Base-by-base conservation (phyloP, 2,329 filamentous ascomycete species). In the Colletotrichum neosansevieriae region DNA sequence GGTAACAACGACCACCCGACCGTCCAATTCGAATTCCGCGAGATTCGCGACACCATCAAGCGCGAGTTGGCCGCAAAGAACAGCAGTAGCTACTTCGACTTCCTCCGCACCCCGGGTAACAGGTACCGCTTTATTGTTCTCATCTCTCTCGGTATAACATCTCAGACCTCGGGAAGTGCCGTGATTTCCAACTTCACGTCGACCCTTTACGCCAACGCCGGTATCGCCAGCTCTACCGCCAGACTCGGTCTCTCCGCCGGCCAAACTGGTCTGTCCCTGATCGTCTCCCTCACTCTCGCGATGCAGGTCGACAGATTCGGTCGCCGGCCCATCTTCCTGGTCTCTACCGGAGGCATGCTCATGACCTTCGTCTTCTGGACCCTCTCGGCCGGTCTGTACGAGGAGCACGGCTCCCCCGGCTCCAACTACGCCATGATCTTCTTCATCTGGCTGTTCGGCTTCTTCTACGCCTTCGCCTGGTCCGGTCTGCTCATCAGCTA, bases 111-210 rank as follows among this genome's bases (percentile, higher is more conserved):
- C 44, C 83, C 81, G 73, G 86, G 86, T 58, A 89, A 89, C 80
- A 83, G 86, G 58, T 85, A 87, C 75, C 82, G 87, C 49, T 75
- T 89, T 47, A 72, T 79, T 24, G 77, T 89, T 34, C 78, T 88
- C 59, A 75, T 86, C 53, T 86, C 85, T 2, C 81, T 89, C 29
- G 87, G 86, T 73, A 76, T 89, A 68, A 88, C 89, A 78, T 88
- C 85, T 0, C 86, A 89, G 76, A 89, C 85, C 81, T 86, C 83
- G 40, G 87, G 88, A 61, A 89, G 89, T 75, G 86, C 83, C 67
- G 82, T 89, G 56, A 85, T 89, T 72, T 86, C 82, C 67, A 88
- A 89, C 79, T 89, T 88, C 72, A 81, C 85, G 45, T 7, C 34
- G 49, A 78, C 81, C 66, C 83, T 89, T 54, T 88, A 88, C 77